These are phyloP conservation scores for Phytophthora melonis DNA, from an alignment of 352 stramenopile genomes.

Conservation along the genomic window DNA sequence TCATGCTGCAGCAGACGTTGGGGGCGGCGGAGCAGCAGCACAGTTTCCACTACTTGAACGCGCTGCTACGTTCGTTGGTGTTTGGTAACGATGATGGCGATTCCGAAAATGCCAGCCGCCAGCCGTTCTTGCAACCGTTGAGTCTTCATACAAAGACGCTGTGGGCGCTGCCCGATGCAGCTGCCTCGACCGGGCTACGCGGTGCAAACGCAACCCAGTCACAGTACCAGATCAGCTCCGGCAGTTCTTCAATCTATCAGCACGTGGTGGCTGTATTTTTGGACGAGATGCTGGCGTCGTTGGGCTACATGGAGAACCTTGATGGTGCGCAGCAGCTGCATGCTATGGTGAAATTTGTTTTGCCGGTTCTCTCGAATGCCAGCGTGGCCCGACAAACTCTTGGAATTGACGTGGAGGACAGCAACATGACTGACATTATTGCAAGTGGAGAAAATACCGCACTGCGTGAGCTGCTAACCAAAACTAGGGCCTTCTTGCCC, in stretches of 20 bases:
- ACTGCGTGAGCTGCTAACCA: slow-evolving; percentile 42
- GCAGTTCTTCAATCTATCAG: slow-evolving; percentile 53
- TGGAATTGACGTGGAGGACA: slow-evolving; percentile 32
- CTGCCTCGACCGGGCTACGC: slow-evolving; percentile 16
- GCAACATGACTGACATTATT: slow-evolving; percentile 22
- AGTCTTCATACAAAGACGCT: slow-evolving; percentile 35
- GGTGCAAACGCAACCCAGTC: slow-evolving; percentile 10
- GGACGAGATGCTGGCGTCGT: slow-evolving; percentile 57
- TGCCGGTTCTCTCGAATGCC: slow-evolving; percentile 54
- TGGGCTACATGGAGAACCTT: slow-evolving; percentile 66
- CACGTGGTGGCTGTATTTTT: slow-evolving; percentile 65
- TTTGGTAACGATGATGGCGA: slow-evolving; percentile 42
- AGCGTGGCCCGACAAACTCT: slow-evolving; percentile 50
- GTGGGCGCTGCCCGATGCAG: slow-evolving; percentile 45
- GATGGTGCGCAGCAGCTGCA: slow-evolving; percentile 56
- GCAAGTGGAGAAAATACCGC: slow-evolving; percentile 4
- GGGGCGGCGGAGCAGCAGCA: slow-evolving; percentile 48
- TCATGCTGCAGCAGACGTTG: slow-evolving; percentile 54
- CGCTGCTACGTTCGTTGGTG: slow-evolving; percentile 52
- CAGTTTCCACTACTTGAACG: slow-evolving; percentile 68
- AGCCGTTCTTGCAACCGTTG: slow-evolving; percentile 40
- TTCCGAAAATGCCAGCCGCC: slow-evolving; percentile 12
- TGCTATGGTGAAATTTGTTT: slow-evolving; percentile 73
- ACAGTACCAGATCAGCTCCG: not conserved
- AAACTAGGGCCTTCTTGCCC: slow-evolving; percentile 47